Base-by-base conservation (phyloP, 139 green algal species). In the Diplosphaera chodatii region DNA sequence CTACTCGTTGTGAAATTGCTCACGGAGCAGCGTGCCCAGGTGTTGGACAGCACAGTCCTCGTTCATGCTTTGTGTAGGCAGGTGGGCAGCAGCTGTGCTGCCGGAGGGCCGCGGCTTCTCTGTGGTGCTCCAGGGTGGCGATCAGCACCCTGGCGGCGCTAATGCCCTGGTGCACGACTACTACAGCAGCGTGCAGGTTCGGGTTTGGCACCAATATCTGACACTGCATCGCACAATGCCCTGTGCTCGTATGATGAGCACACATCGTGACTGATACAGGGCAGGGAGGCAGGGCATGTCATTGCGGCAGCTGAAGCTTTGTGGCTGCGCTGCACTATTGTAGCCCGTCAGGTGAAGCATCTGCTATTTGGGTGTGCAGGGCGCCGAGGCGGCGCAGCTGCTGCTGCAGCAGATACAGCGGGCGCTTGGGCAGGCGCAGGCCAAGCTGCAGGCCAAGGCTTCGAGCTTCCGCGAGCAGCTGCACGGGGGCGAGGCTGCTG, bases 381-480 rank as follows among this genome's bases (percentile, higher is more conserved):
- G 66, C 2, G 48, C 23, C 30, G 63, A 71, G 30, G 37, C 34
- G 6, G 71, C 82, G 32, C 75, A 32, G 16, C 63, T 74, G 63
- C 79, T 94, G 70, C 76, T 83, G 55, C 71, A 75, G 31, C 68
- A 74, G 59, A 72, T 94, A 68, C 56, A 31, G 1, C 33, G 33
- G 3, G 73, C 73, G n/a, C 37, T 91, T 64, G 63, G 69, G 16
- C 62, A 32, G 1, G 82, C 80, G 4, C 33, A 88, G 22, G 84
- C 84, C 66, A 83, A 83, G 48, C 65, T 83, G 6, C 56, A 69
- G 15, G 66, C 63, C 32, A 86, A 84, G 68, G 55, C 80, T 18
- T 69, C 16, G 32, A 27, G 74, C 76, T 84, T 92, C 31, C 1
- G 75, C 70, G 64, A 83, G 82, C 82, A 90, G 77, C 64, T 88